Base-by-base conservation (phyloP, 2,329 filamentous ascomycete species). In the Fusarium begoniae region DNA sequence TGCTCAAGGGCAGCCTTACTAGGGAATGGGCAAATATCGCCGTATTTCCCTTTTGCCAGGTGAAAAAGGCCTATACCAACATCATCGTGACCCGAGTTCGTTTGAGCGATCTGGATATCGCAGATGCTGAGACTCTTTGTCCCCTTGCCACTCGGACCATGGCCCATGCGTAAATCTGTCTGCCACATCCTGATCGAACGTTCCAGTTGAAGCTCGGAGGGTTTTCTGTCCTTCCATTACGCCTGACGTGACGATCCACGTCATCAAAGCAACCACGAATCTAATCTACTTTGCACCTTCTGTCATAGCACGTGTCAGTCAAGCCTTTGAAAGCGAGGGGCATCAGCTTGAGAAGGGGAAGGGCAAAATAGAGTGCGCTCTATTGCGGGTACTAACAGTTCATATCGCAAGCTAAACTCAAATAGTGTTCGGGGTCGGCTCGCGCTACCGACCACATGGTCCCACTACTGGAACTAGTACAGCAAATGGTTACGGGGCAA, bases 351-450 rank as follows among this genome's bases (percentile, higher is more conserved):
- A 6, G 11, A 55, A 22, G 41, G 20, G 20, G 10, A 54, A 20
- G 43, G 22, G 22, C 12, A 12, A 51, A 58, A 38, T 50, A 37
- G 43, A 59, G 43, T 50, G 14, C 22, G 32, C 9, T 51, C 32
- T 5, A 30, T n/a, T 37, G 26, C 56, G 43, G 35, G 51, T 18
- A 55, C 51, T 41, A 43, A 55, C 15, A 50, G 43, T 37, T 59
- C 43, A 38, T 17, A 59, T 59, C 56, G 56, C 56, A 59, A 59
- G 56, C 56, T 59, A 59, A 51, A 51, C 56, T 59, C 35, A 38
- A 24, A 24, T 51, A 37, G 56, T 59, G 45, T 43, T 35, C 56
- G 22, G 43, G 32, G 18, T 59, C 24, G 24, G 43, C 24, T 50
- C 20, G 7, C 43, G 22, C 55, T 55, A 56, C 53, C n/a, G 18